Base-by-base conservation (phyloP, 2,329 filamentous ascomycete species). In the Teratosphaeria epicoccoides region DNA sequence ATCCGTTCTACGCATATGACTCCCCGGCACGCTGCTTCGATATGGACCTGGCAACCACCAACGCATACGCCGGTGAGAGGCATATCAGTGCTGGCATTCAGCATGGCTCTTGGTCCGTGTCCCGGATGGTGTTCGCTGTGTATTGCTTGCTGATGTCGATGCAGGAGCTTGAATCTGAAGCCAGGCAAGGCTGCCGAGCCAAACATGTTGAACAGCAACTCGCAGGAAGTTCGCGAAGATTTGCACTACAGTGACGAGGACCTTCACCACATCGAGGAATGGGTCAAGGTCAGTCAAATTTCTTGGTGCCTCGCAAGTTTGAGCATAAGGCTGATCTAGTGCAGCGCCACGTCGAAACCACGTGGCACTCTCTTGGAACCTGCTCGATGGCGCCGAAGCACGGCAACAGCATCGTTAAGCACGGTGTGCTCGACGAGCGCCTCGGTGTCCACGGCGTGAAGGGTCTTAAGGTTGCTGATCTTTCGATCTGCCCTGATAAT, bases 361-460 rank as follows among this genome's bases (percentile, higher is more conserved):
- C 85, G 33, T 87, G 84, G 84, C 84, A 87, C 72, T 69, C 71
- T 17, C 72, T 81, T 11, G 60, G 78, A 37, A 88, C 85, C 1
- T 88, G 84, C 71, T 86, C 82, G 49, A 89, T 89, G 84, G 85
- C 84, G 0, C 86, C 86, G 4, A 77, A 71, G 54, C 79, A 88
- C 62, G 86, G 87, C 54, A 90, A 88, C 73, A 83, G 79, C 61
- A 87, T 90, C 62, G 85, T 89, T 67, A 87, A 85, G 72, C 84
- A 88, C 62, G 85, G 85, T 54, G 85, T 89, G 0, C 70, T 89
- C 33, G 85, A 89, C 63, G 84, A 87, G 69, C 79, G 85, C 54
- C 76, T 89, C 51, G 88, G 88, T 59, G 85, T 89, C 2, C 83
- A 88, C 64, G 85, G 84, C 49, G 84, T 88, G 58, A 78, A 87